These are phyloP conservation scores for Ogataea henricii DNA, from an alignment of 805 yeast genomes.

Conservation along the genomic window DNA sequence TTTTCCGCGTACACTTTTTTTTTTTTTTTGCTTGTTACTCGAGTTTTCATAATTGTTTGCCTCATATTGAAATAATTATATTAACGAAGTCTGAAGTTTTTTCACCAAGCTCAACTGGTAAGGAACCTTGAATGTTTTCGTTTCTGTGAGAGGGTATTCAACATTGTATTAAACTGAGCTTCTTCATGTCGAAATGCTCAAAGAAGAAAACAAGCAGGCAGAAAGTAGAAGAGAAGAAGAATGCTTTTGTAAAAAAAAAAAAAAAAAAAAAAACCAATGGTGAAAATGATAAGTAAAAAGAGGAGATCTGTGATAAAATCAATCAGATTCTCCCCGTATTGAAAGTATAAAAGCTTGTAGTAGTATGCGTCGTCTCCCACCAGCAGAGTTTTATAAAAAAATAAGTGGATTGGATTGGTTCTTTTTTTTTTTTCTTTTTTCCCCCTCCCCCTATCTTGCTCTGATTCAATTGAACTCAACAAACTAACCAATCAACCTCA, in stretches of 20 bases:
- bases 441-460: background rate
- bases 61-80: background rate
- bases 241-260: background rate
- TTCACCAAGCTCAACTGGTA: background rate
- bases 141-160: slow-evolving; percentile 15
- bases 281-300: background rate
- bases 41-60: background rate
- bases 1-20: background rate
- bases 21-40: background rate
- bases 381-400: slow-evolving; percentile 4
- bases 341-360: slow-evolving; percentile 2
- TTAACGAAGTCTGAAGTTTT: background rate
- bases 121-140: background rate
- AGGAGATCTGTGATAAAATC: background rate
- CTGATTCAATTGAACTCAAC: background rate
- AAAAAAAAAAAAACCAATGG: slow-evolving; percentile 3
- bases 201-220: slow-evolving; percentile 9
- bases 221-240: slow-evolving; percentile 3
- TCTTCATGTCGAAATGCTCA: slow-evolving; percentile 8
- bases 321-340: background rate
- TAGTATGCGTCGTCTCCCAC: slow-evolving; percentile 1
- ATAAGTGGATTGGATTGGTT: background rate
- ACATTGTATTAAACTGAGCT: slow-evolving; percentile 6
- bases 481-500: background rate
- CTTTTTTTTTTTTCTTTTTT: background rate